phyloP scores from a whole-genome alignment of 768 basidiomycete species.

The Pleurotus ostreatus region DNA sequence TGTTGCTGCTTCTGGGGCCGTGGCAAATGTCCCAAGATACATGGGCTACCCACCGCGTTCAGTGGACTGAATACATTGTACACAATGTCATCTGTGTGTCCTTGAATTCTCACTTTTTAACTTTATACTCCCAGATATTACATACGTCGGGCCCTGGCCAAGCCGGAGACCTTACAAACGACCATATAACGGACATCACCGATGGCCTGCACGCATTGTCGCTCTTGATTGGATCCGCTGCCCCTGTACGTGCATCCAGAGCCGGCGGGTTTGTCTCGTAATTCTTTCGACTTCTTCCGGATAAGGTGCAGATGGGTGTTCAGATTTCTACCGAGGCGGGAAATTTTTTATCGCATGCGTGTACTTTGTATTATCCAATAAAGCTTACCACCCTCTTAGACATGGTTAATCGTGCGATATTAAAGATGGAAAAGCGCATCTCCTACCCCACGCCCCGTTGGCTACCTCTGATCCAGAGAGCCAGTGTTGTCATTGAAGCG shows the following conservation, averaged over 20 bases:
- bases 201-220: background rate
- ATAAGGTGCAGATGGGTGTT: constrained; percentile 6
- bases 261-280: constrained; percentile 9
- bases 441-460: constrained; percentile 3
- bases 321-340: constrained; percentile 2
- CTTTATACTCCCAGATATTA: background rate
- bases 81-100: no score
- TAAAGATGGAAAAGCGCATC: constrained; percentile 2
- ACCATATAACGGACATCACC: constrained; percentile 1
- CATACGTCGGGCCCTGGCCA: no score
- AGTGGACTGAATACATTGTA: no score
- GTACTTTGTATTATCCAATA: constrained; percentile 7
- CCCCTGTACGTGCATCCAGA: background rate
- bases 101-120: background rate
- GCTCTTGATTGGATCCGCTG: constrained; percentile 8
- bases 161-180: no score
- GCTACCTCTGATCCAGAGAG: constrained; percentile 1
- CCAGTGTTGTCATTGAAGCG: background rate
- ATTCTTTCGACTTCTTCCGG: constrained; percentile 6
- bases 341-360: constrained; percentile 6
- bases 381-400: constrained; percentile 2
- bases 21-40: no score
- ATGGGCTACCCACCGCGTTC: no score
- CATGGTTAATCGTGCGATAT: constrained; percentile 8
- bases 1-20: no score